A percentile compares a stretch with the other conserved stretches of the same genome.
Evolutionary conservation across 768 basidiomycete genomes (phyloP).

Genomic region (Hygrophorus russula): DNA sequence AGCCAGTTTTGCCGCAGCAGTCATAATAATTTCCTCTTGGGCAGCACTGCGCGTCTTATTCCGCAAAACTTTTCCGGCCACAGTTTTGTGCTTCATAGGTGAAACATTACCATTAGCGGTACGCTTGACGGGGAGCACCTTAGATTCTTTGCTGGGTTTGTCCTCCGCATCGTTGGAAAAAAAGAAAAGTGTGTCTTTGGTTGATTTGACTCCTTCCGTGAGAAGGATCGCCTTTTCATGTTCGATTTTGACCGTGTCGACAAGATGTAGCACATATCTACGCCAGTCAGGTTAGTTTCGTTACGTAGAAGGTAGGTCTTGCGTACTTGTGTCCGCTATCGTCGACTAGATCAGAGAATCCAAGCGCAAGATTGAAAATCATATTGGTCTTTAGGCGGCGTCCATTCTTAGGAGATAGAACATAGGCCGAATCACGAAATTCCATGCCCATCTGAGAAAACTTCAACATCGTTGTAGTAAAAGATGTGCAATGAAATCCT

Average conservation of each 20-base stretch:
- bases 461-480: neutral
- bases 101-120: conserved; percentile 64
- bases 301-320: neutral
- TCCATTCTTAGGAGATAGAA: conserved; percentile 72
- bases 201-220: conserved; percentile 74
- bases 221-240: conserved; percentile 53
- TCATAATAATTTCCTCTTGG: conserved; percentile 74
- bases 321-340: conserved; percentile 66
- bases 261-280: conserved; percentile 81
- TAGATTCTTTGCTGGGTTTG: conserved; percentile 40
- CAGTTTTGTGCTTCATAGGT: conserved; percentile 62
- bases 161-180: conserved; percentile 51
- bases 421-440: conserved; percentile 81
- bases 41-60: conserved; percentile 85
- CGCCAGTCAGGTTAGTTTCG: neutral
- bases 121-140: conserved; percentile 39
- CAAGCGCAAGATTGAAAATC: conserved; percentile 77
- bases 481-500: conserved; percentile 15
- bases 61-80: conserved; percentile 76
- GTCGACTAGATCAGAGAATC: conserved; percentile 76
- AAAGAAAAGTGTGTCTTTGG: conserved; percentile 87
- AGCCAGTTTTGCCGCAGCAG: conserved; percentile 65
- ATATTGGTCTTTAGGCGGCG: conserved; percentile 66
- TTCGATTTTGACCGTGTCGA: conserved; percentile 80
- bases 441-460: conserved; percentile 78